phyloP scores from a whole-genome alignment of 495 filamentous ascomycete genomes.

The Lophiotrema nucula region DNA sequence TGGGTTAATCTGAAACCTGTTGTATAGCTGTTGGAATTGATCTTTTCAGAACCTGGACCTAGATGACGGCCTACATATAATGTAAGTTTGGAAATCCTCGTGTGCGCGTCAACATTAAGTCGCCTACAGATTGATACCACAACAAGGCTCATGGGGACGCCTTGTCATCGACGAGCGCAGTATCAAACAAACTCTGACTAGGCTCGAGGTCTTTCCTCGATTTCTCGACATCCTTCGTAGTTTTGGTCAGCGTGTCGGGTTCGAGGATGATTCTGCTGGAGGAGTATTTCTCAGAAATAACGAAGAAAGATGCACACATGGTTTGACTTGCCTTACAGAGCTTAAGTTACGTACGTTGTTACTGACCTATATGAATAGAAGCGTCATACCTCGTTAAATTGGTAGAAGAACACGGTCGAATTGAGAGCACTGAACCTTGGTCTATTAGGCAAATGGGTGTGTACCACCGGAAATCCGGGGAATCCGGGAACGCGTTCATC shows the following conservation, averaged over 20 bases:
- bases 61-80: no score
- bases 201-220: neutral
- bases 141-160: neutral
- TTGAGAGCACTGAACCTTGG: neutral
- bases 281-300: no score
- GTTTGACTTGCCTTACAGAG: no score
- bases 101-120: no score
- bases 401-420: conserved; percentile 1
- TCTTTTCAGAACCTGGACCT: no score
- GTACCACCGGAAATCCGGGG: neutral
- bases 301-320: no score
- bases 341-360: no score
- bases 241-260: neutral
- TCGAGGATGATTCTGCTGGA: neutral
- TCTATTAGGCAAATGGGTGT: conserved; percentile 2
- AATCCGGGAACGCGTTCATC: neutral
- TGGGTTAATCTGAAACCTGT: no score
- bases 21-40: no score
- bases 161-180: neutral
- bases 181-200: neutral
- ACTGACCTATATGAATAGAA: neutral
- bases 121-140: neutral
- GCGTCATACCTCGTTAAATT: neutral
- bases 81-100: no score
- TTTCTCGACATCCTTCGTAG: neutral